These are phyloP conservation scores for Calonectria henricotiae DNA, from an alignment of 2,329 filamentous ascomycete genomes.

Conservation along the genomic window DNA sequence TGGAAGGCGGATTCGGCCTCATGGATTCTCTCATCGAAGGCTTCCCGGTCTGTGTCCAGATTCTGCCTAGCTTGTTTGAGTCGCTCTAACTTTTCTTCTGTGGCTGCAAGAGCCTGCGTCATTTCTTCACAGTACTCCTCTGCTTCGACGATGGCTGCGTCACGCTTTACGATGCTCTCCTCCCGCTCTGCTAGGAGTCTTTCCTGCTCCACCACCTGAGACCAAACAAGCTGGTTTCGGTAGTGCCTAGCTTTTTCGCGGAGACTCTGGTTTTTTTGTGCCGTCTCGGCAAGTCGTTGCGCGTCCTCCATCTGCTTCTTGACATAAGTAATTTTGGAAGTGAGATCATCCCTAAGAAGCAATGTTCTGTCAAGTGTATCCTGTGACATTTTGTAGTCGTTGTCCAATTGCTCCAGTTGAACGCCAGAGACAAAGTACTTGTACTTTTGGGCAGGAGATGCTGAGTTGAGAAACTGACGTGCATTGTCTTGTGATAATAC, in stretches of 20 bases:
- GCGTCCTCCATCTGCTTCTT: slow-evolving; percentile 71
- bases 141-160: slow-evolving; percentile 50
- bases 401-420: slow-evolving; percentile 91
- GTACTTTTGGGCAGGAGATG: slow-evolving; percentile 89
- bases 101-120: slow-evolving; percentile 66
- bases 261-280: slow-evolving; percentile 78
- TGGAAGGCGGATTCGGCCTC: slow-evolving; percentile 70
- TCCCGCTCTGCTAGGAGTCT: slow-evolving; percentile 61
- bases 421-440: slow-evolving; percentile 97
- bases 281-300: slow-evolving; percentile 75
- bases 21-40: slow-evolving; percentile 62
- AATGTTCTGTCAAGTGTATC: slow-evolving; percentile 81
- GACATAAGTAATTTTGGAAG: slow-evolving; percentile 55
- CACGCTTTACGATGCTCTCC: slow-evolving; percentile 50
- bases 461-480: slow-evolving; percentile 90
- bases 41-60: slow-evolving; percentile 65
- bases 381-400: slow-evolving; percentile 89
- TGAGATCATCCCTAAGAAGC: slow-evolving; percentile 58
- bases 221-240: slow-evolving; percentile 84
- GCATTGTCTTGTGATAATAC: slow-evolving; percentile 96
- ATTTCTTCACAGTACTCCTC: slow-evolving; percentile 58
- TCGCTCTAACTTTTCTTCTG: slow-evolving; percentile 64
- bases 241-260: slow-evolving; percentile 74
- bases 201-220: slow-evolving; percentile 87
- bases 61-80: slow-evolving; percentile 60